Base-by-base conservation (phyloP, 441 rosid genomes). In the Erysimum cheiri region DNA sequence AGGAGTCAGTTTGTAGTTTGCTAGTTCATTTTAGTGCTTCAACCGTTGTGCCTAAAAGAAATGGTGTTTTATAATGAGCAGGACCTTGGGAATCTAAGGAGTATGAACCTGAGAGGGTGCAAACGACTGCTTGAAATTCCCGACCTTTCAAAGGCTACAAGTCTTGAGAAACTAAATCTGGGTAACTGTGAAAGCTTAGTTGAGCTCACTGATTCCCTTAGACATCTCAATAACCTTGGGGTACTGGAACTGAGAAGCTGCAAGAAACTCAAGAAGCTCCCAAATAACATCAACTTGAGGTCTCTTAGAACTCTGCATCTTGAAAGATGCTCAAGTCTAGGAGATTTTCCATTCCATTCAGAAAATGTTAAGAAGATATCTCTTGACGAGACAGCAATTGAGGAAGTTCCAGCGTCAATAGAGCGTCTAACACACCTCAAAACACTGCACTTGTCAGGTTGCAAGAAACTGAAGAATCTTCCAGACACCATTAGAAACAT, bases 391-490 rank as follows among this genome's bases (percentile, higher is more conserved):
- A 60, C 68, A 59, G 11, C 60, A 12, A 29, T 60, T 6, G 43
- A 60, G 22, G 43, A 10, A 50, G 74, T 59, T 13, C 74, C 60
- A 8, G 0, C 39, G 5, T 48, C 40, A 0, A 40, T 70, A 6
- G n/a, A 49, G 13, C 40, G 47, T 56, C 48, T 69, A 12, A 12
- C 15, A 12, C 14, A 13, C 15, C 58, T 58, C 60, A n/a, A 37
- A 10, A 31, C 60, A 17, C 47, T 70, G 39, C 46, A 47, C 29
- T 35, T 49, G 39, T 36, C 74, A 48, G 19, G 15, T 4, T 70
- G 73, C 65, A 69, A 56, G 65, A 69, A 14, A 47, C 57, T 69
- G 11, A 69, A 58, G 73, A 69, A 69, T 26, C 73, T 69, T 17
- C 66, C 66, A 9, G 29, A 26, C 29, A 60, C 66, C 41, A 29